Evolutionary conservation across 371 early-diverging fungal species (phyloP), one percentile per base, ranked within the genome.

Genomic region (Gilbertella persicaria): DNA sequence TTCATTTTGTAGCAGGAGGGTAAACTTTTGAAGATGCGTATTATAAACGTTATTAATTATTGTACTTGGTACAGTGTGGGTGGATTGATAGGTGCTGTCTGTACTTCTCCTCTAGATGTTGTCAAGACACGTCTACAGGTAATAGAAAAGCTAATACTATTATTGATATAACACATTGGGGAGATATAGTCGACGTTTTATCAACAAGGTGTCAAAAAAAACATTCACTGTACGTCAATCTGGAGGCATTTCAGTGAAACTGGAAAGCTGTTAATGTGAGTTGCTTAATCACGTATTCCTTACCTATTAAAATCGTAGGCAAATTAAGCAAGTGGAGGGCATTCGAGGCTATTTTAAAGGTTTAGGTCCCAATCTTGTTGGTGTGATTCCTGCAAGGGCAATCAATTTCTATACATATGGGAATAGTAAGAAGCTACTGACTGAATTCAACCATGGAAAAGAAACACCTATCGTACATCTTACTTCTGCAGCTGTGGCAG

Each of bases 351-450:
- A 94, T 51, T 98, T 92, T 72, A 92, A 93, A 53, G 98, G 98
- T 3, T 59, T 98, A 25, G 95, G 96, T 0, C 96, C 98, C 5
- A 94, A 91, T 45, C 66, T 98, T 8, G 79, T 93, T 14, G 98
- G 97, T 26, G 94, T 98, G 6, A 87, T 98, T 36, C 98, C 98
- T 28, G 87, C 93, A 46, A 79, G 95, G 62, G 87, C 95, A 9
- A 96, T 95, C 54, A 91, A 94, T 67, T 97, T 97, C 62, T 88
- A 85, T 26, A 78, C 90, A 0, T 96, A 97, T 61, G 92, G 89
- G 24, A 91, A 92, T 45, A 92, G 93, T 24, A 97, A 96, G 64
- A 82, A 75, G 42, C 46, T 83, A 2, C 86, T 86, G 53, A 86
- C 90, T 0, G 83, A 83, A 17, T 48, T 89, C 41, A 93, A 94